Evolutionary conservation across 2,329 filamentous ascomycete genomes (phyloP).

Genomic region (Colletotrichum simmondsii): DNA sequence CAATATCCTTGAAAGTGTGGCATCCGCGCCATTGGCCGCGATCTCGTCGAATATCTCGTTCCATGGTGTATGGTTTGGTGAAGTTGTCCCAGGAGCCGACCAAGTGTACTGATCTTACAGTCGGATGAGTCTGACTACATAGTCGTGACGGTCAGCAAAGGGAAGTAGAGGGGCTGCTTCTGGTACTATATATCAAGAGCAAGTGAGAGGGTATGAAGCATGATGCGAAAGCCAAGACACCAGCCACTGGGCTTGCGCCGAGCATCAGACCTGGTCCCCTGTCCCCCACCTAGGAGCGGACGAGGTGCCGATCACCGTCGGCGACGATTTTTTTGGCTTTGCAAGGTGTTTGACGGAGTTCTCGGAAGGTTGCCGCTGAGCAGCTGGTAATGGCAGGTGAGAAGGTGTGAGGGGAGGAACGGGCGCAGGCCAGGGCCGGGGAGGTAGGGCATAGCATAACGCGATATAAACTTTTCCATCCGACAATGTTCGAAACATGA

Average conservation of each 20-base stretch:
- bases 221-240: constrained; percentile 30
- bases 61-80: constrained; percentile 79
- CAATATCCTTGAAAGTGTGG: constrained; percentile 86
- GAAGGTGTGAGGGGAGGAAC: constrained; percentile 21
- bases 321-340: constrained; percentile 26
- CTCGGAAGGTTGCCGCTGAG: constrained; percentile 30
- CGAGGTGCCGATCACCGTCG: constrained; percentile 18
- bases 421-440: constrained; percentile 26
- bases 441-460: constrained; percentile 26
- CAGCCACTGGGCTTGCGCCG: constrained; percentile 32
- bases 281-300: constrained; percentile 8
- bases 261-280: constrained; percentile 17
- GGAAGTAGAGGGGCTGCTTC: constrained; percentile 1
- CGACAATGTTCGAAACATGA: constrained; percentile 32
- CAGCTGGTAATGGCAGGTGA: constrained; percentile 6
- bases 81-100: constrained; percentile 98
- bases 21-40: constrained; percentile 86
- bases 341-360: constrained; percentile 30
- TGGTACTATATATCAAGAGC: constrained; percentile 20
- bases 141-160: constrained; percentile 39
- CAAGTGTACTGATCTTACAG: constrained; percentile 78
- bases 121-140: constrained; percentile 67
- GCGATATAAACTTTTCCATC: constrained; percentile 32
- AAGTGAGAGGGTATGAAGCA: neutral
- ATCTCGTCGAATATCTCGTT: constrained; percentile 80